These are phyloP conservation scores for Yamadazyma taylorii DNA, from an alignment of 1,139 yeast species.

Conservation along the genomic window DNA sequence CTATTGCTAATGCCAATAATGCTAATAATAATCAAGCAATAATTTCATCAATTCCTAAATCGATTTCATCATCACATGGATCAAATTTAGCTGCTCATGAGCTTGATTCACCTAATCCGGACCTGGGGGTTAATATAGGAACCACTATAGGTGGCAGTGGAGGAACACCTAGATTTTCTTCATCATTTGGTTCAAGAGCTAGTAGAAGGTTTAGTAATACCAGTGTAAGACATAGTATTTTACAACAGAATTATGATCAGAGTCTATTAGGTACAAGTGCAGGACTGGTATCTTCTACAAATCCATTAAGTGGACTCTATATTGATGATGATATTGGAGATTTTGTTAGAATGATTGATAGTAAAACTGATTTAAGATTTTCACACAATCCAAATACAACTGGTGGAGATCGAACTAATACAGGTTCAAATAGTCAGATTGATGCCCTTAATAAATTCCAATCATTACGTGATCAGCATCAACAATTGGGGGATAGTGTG, in stretches of 20 bases:
- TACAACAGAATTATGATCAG: constrained; percentile 23
- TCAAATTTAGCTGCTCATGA: constrained; percentile 21
- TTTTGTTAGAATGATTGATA: constrained; percentile 80
- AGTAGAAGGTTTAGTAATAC: constrained; percentile 44
- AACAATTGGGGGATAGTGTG: constrained; percentile 53
- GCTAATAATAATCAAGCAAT: constrained; percentile 11
- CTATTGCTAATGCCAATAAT: constrained; percentile 21
- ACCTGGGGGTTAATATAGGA: constrained; percentile 7
- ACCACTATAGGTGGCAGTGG: constrained; percentile 14
- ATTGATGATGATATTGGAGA: constrained; percentile 74
- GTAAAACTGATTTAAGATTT: constrained; percentile 52
- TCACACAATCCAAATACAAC: constrained; percentile 13
- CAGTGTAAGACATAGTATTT: constrained; percentile 32
- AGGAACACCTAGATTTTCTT: constrained; percentile 49
- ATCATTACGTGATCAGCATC: constrained; percentile 40
- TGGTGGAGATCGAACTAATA: constrained; percentile 4
- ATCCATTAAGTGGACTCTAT: constrained; percentile 43
- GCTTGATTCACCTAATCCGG: constrained; percentile 22
- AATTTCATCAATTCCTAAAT: constrained; percentile 34
- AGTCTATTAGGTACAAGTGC: constrained; percentile 34
- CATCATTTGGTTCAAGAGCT: constrained; percentile 57
- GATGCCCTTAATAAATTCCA: constrained; percentile 42
- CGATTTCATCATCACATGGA: constrained; percentile 45
- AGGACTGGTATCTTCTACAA: constrained; percentile 37
- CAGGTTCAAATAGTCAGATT: constrained; percentile 9